Conservation (phyloP, 495 filamentous ascomycete species). For the Achaetomiella virescens region DNA sequence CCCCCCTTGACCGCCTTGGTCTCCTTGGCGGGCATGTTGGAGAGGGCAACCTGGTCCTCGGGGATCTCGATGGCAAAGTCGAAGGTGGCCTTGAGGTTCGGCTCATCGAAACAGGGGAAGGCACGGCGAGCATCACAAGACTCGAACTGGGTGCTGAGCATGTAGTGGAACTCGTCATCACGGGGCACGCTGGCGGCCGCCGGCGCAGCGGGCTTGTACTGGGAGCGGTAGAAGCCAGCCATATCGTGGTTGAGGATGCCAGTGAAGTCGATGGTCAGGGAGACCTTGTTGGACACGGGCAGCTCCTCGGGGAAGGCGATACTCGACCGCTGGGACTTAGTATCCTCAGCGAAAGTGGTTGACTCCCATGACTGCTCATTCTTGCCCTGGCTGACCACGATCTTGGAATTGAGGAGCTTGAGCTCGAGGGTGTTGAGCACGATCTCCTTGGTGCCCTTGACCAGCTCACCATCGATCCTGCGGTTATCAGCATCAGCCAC, state of each 20-base stretch:
- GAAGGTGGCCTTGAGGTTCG: constrained; percentile 91
- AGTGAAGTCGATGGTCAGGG: constrained; percentile 68
- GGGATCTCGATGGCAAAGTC: constrained; percentile 90
- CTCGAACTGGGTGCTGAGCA: constrained; percentile 97
- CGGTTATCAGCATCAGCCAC: not conserved
- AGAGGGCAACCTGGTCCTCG: constrained; percentile 75
- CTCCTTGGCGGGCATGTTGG: constrained; percentile 85
- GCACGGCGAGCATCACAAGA: constrained; percentile 89
- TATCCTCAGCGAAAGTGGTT: constrained; percentile 67
- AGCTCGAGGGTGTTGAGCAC: constrained; percentile 67
- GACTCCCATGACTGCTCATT: constrained; percentile 49
- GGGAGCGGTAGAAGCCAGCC: constrained; percentile 93
- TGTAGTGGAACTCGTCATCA: constrained; percentile 76
- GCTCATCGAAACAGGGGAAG: constrained; percentile 97
- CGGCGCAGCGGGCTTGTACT: constrained; percentile 75
- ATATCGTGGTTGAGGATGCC: constrained; percentile 90
- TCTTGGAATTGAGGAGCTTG: constrained; percentile 50
- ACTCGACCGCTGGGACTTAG: constrained; percentile 68
- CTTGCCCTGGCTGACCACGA: constrained; percentile 41
- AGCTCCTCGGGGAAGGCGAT: constrained; percentile 65
- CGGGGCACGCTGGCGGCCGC: constrained; percentile 65
- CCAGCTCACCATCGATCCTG: constrained; percentile 51
- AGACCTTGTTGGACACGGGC: constrained; percentile 51
- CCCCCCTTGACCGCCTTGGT: constrained; percentile 54
- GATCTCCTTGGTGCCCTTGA: constrained; percentile 59